phyloP scores from a whole-genome alignment of 202 grass and related monocot species.

The Brachypodium distachyon region DNA sequence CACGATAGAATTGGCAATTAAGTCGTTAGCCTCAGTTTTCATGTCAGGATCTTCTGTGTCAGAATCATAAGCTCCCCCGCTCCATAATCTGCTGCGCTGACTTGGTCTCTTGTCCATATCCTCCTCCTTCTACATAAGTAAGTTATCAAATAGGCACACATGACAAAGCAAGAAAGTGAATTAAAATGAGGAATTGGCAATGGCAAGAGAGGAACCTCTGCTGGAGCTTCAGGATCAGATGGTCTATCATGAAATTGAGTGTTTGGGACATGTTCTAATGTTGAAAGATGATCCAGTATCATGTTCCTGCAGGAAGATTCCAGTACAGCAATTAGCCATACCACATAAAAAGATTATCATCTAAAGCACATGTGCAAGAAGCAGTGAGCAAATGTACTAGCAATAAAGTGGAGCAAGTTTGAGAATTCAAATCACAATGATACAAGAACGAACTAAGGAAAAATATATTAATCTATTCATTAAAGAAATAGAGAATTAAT shows the following conservation, averaged over 20 bases:
- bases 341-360: neutral
- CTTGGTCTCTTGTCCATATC: constrained; percentile 62
- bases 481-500: neutral
- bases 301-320: constrained; percentile 59
- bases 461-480: too few relatives aligned
- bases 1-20: constrained; percentile 19
- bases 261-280: constrained; percentile 82
- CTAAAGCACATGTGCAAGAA: neutral
- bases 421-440: neutral
- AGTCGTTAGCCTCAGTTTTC: constrained; percentile 18
- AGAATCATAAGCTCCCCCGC: constrained; percentile 73
- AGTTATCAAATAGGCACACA: constrained; percentile 24
- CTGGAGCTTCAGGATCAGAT: constrained; percentile 63
- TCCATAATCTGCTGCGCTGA: constrained; percentile 68
- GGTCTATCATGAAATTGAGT: constrained; percentile 81
- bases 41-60: constrained; percentile 63
- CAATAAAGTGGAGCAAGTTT: neutral
- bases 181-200: constrained; percentile 3
- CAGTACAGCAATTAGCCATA: neutral
- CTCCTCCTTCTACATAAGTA: constrained; percentile 58
- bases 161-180: constrained; percentile 9
- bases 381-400: neutral
- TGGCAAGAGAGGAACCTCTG: constrained; percentile 49
- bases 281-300: constrained; percentile 84
- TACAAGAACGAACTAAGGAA: neutral